These are phyloP conservation scores for Pulveroboletus sp. DNA, from an alignment of 768 basidiomycete genomes.

Conservation along the genomic window DNA sequence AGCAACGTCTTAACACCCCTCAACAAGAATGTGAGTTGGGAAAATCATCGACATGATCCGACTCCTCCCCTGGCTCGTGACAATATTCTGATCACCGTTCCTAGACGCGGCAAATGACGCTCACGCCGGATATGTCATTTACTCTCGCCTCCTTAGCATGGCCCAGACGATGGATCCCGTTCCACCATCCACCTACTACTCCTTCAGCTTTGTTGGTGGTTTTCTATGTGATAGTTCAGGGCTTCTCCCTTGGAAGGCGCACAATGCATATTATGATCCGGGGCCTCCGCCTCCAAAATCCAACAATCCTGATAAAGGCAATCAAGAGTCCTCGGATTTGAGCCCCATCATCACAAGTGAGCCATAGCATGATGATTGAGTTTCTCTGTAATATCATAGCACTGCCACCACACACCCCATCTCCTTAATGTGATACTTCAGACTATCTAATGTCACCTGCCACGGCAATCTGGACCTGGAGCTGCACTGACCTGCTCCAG, in stretches of 20 bases:
- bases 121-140: constrained; percentile 56
- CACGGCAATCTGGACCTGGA: neutral
- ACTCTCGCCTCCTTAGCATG: constrained; percentile 45
- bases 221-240: constrained; percentile 38
- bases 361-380: constrained; percentile 1
- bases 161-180: constrained; percentile 31
- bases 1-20: constrained; percentile 37
- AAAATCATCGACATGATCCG: neutral
- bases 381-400: neutral
- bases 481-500: neutral
- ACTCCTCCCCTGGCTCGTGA: neutral
- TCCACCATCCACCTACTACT: constrained; percentile 43
- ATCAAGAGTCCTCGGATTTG: neutral
- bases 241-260: constrained; percentile 44
- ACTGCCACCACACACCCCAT: too few relatives aligned
- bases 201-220: constrained; percentile 53
- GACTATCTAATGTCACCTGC: neutral
- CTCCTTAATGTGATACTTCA: too few relatives aligned
- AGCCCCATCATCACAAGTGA: neutral
- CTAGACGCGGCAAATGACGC: constrained; percentile 73
- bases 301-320: constrained; percentile 16
- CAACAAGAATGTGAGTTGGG: constrained; percentile 59
- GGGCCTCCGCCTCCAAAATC: constrained; percentile 55
- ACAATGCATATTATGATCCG: constrained; percentile 69
- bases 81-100: constrained; percentile 7